Conservation (phyloP, 179 eudicot species). For the Beta corolliflora region DNA sequence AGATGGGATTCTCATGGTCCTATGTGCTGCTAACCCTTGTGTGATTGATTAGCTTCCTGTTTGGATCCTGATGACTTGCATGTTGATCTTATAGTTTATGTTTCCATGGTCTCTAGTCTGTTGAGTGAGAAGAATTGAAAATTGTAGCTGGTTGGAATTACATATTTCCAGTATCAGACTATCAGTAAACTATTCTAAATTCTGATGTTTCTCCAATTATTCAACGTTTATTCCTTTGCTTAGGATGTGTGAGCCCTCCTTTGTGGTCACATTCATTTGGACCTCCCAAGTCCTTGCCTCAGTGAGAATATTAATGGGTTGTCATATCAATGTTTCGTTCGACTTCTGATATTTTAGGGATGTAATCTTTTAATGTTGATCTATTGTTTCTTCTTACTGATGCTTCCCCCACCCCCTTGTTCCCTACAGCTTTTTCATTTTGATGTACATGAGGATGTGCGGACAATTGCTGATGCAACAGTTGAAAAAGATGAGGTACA, state of each 20-base stretch:
- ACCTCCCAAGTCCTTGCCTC: background rate
- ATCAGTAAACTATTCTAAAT: too few species aligned
- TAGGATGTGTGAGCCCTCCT: too few species aligned
- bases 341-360: background rate
- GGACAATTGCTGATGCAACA: constrained; percentile 97
- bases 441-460: constrained; percentile 98
- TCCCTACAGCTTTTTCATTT: constrained; percentile 86
- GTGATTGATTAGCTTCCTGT: background rate
- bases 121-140: background rate
- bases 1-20: too few species aligned
- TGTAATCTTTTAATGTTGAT: background rate
- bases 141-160: too few species aligned
- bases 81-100: background rate
- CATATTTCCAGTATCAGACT: too few species aligned
- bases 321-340: background rate
- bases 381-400: constrained; percentile 15
- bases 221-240: too few species aligned
- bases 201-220: too few species aligned
- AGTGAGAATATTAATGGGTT: background rate
- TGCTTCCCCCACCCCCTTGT: constrained; percentile 14
- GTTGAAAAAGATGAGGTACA: constrained; percentile 97
- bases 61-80: background rate
- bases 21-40: background rate
- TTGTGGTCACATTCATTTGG: background rate
- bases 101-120: background rate